Conservation (phyloP, 225 moss, liverwort and hornwort species). For the Lunularia cruciata region DNA sequence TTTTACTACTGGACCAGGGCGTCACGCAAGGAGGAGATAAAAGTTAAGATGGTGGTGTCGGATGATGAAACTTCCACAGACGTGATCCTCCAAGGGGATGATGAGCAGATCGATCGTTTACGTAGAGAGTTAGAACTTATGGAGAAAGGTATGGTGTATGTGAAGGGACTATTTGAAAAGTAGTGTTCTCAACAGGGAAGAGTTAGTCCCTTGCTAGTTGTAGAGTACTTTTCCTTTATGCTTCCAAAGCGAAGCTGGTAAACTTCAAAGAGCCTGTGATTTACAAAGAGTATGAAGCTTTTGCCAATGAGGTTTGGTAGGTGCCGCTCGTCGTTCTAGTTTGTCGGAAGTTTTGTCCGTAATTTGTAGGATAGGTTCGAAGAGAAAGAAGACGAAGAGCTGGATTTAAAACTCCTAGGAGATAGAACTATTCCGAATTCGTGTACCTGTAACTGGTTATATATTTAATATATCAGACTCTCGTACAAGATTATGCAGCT, state of each 20-base stretch:
- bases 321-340: too few relatives aligned
- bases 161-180: slow-evolving; percentile 87
- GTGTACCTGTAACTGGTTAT: too few relatives aligned
- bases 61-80: slow-evolving; percentile 89
- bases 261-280: neutral
- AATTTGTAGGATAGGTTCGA: too few relatives aligned
- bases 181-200: slow-evolving; percentile 26
- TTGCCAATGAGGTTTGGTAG: neutral
- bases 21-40: slow-evolving; percentile 85
- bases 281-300: neutral
- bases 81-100: slow-evolving; percentile 83
- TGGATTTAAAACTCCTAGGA: too few relatives aligned
- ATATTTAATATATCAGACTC: too few relatives aligned
- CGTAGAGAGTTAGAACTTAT: slow-evolving; percentile 79
- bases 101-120: slow-evolving; percentile 88
- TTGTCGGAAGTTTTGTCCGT: too few relatives aligned
- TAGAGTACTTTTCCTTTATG: neutral
- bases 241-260: neutral
- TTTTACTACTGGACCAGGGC: slow-evolving; percentile 95
- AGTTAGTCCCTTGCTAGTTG: neutral
- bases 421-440: too few relatives aligned
- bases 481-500: too few relatives aligned
- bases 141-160: slow-evolving; percentile 99
- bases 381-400: too few relatives aligned
- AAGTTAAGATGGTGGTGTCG: slow-evolving; percentile 84